These are phyloP conservation scores for Endoconidiophora laricicola DNA, from an alignment of 2,329 filamentous ascomycete species.

Conservation along the genomic window DNA sequence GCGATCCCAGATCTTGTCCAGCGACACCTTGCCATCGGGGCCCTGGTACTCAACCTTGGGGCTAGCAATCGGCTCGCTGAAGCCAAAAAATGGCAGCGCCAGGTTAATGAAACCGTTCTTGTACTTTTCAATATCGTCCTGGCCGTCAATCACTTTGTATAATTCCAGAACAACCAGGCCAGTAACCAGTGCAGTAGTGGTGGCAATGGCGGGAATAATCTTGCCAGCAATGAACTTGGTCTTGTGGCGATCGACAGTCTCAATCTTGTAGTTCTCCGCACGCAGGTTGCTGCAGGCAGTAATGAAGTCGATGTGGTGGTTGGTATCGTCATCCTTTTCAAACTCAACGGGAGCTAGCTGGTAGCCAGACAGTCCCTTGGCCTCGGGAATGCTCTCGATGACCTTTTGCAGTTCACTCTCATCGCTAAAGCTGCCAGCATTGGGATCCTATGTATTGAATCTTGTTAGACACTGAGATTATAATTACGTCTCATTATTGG, in stretches of 20 bases:
- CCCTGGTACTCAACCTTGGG: constrained; percentile 84
- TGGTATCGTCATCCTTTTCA: constrained; percentile 96
- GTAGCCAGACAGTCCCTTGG: constrained; percentile 71
- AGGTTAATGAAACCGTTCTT: constrained; percentile 98
- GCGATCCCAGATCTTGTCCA: constrained; percentile 97
- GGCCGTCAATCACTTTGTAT: constrained; percentile 92
- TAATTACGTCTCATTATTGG: background rate
- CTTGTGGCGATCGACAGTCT: constrained; percentile 82
- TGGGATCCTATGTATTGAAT: constrained; percentile 47
- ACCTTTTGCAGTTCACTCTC: constrained; percentile 60
- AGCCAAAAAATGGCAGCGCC: constrained; percentile 91
- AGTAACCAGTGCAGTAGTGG: constrained; percentile 88
- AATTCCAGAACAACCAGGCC: constrained; percentile 84
- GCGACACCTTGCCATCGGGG: constrained; percentile 57
- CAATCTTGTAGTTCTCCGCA: constrained; percentile 95
- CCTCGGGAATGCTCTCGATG: constrained; percentile 53
- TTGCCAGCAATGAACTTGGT: constrained; percentile 99
- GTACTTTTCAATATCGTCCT: constrained; percentile 94
- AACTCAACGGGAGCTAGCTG: constrained; percentile 87
- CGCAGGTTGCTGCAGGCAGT: constrained; percentile 91
- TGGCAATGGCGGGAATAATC: constrained; percentile 97
- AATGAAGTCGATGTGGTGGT: constrained; percentile 98
- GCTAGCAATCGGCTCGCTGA: constrained; percentile 89
- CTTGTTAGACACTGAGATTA: background rate
- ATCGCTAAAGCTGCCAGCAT: constrained; percentile 55